Conservation (phyloP, 352 stramenopile species). For the Pythium coloratum region DNA sequence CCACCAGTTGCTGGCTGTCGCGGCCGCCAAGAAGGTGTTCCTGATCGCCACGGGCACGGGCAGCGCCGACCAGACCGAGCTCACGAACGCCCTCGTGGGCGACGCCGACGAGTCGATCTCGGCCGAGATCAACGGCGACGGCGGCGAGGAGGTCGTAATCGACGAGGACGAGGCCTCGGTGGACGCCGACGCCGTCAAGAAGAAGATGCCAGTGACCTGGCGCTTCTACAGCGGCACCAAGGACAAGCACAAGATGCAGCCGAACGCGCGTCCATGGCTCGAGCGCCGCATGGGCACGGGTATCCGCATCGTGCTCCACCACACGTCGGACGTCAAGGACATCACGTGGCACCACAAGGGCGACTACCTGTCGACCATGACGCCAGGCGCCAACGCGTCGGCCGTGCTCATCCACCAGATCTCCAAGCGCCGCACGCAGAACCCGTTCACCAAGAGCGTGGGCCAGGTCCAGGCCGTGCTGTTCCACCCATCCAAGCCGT, state of each 20-base stretch:
- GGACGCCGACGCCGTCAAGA: conserved; percentile 78
- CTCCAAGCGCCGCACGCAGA: conserved; percentile 96
- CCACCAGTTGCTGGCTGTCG: conserved; percentile 95
- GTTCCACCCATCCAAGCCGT: conserved; percentile 99
- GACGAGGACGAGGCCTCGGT: conserved; percentile 71
- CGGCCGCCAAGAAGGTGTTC: conserved; percentile 89
- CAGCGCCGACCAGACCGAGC: conserved; percentile 90
- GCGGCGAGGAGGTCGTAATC: conserved; percentile 45
- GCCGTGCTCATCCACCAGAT: conserved; percentile 98
- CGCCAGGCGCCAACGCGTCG: conserved; percentile 83
- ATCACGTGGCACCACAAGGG: conserved; percentile 98
- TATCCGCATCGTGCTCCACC: conserved; percentile 84
- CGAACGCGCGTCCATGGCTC: conserved; percentile 50
- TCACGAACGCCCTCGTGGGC: conserved; percentile 94
- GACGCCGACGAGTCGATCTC: conserved; percentile 78
- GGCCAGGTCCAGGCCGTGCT: conserved; percentile 93
- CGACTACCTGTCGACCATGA: conserved; percentile 98
- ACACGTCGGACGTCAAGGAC: conserved; percentile 90
- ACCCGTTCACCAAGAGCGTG: conserved; percentile 96
- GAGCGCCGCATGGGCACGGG: conserved; percentile 78
- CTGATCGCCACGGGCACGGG: conserved; percentile 94
- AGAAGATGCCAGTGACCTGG: conserved; percentile 92
- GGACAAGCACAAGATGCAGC: conserved; percentile 70
- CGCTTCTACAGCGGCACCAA: conserved; percentile 83
- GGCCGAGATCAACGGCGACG: conserved; percentile 44